Base-by-base conservation (phyloP, 192 early-diverging fungal species). In the Glomus cerebriforme region DNA sequence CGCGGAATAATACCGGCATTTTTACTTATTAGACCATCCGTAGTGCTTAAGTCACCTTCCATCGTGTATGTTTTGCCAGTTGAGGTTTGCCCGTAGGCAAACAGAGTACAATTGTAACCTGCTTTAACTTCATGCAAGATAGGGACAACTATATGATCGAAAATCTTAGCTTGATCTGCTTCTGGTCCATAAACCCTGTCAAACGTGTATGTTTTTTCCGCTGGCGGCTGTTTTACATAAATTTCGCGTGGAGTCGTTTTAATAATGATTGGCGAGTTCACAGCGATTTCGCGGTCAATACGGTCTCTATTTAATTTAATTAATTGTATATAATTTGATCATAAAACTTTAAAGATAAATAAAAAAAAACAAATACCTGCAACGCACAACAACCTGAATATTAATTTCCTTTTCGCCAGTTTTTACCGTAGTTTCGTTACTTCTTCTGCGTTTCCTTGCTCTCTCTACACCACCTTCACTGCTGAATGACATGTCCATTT, bases 21-120 rank as follows among this genome's bases (percentile, higher is more conserved):
- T 10, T 75, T 37, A 34, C 67, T 79, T 74, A 88, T 81, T 31
- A 77, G 74, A 69, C 86, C 85, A 66, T 86, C 72, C 34, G 79
- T 82, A 29, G 87, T 79, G 0, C 87, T 85, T 19, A 97, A 82
- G 74, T 97, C 91, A 26, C 96, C 96, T 79, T 99, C 95, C 96
- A 99, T 99, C 2, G 97, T 98, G 79, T 88, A 91, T 58, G 98
- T 98, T 86, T 99, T 99, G 77, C 97, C 97, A 0, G 96, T 95
- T 59, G 96, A 96, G 2, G 95, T 97, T 84, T 96, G 91, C 26
- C 91, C 94, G 79, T 95, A 96, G 6, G 94, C 94, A 79, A 95
- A 92, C 68, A 96, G 91, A 26, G 91, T 92, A 82, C 93, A 93
- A 82, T 93, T 96, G 83, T 92, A 95, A 24, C 93, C 79, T 82